Conservation (phyloP, 306 rosid genomes). For the Castanea crenata region DNA sequence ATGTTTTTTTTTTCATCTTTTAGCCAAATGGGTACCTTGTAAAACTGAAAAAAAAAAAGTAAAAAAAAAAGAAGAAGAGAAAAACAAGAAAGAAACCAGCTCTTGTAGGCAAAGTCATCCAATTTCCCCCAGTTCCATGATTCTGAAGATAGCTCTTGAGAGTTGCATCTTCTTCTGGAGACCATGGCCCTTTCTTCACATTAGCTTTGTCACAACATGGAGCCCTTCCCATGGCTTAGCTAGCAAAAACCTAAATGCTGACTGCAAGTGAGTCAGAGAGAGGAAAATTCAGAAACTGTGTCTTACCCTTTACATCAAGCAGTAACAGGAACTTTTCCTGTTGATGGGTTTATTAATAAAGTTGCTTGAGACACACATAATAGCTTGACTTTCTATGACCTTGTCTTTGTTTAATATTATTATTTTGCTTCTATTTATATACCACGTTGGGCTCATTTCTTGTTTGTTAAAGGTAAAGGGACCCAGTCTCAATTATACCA, state of each 20-base stretch:
- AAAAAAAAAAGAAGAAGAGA: neutral
- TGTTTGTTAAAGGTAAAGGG: slow-evolving; percentile 21
- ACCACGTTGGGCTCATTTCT: slow-evolving; percentile 1
- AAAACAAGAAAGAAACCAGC: slow-evolving; percentile 56
- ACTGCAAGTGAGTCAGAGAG: slow-evolving; percentile 1
- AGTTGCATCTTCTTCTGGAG: slow-evolving; percentile 81
- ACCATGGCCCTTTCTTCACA: slow-evolving; percentile 93
- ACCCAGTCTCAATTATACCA: slow-evolving; percentile 35
- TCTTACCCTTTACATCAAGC: neutral
- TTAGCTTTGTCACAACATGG: slow-evolving; percentile 92
- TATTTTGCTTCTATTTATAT: neutral
- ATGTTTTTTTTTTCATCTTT: neutral
- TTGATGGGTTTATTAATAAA: slow-evolving; percentile 39
- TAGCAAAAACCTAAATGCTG: neutral
- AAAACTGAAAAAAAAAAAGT: neutral
- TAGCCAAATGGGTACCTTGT: slow-evolving; percentile 2
- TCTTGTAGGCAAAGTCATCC: slow-evolving; percentile 84
- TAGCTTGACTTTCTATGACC: slow-evolving; percentile 19
- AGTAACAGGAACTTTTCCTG: neutral
- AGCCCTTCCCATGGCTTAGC: slow-evolving; percentile 73
- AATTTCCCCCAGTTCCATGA: slow-evolving; percentile 76
- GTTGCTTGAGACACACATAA: slow-evolving; percentile 24
- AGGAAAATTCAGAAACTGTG: slow-evolving; percentile 19
- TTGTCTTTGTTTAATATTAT: neutral
- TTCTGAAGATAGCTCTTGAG: slow-evolving; percentile 58